Base-by-base conservation (phyloP, 192 early-diverging fungal genomes). In the Geranomyces michiganensis region DNA sequence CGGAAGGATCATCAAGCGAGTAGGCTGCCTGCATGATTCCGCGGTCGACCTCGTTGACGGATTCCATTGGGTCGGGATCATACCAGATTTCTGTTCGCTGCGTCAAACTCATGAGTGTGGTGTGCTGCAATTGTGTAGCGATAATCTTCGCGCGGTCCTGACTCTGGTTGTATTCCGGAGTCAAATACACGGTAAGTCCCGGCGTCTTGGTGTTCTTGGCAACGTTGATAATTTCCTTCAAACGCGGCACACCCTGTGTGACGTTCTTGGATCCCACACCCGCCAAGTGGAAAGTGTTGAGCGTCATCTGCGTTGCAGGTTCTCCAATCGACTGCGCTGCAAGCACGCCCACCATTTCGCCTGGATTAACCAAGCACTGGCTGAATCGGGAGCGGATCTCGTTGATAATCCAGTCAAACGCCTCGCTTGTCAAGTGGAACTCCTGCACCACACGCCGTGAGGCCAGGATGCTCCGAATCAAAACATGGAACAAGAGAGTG, bases 281-380 rank as follows among this genome's bases (percentile, higher is more conserved):
- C 64, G 97, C 97, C 81, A 92, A 92, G 87, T 99, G 97, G 93
- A 99, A 99, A 49, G 97, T 99, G 74, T 99, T 99, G 56, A 99
- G 80, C 36, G 97, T 99, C 97, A 99, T 99, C 77, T 99, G 97
- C 48, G 97, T 99, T 2, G 96, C 94, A 33, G 97, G 97, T 80
- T 99, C 97, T 79, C 97, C 97, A 81, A 99, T 98, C 24, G 95
- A 97, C 79, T 99, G 97, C 17, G 97, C 97, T 26, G 97, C 96
- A 67, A 99, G 84, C 15, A 92, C 93, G 41, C 97, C 97, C 17
- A 99, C 95, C 94, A 97, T 97, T 84, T 99, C 97, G 45, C 96
- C 94, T 0, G 95, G 92, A 67, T 93, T 90, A 32, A 96, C 95
- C 62, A 94, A 85, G 29, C 96, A 87, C 59, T 90, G 91, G 77